Conservation (phyloP, 768 basidiomycete genomes). For the Hemileccinum impolitum region DNA sequence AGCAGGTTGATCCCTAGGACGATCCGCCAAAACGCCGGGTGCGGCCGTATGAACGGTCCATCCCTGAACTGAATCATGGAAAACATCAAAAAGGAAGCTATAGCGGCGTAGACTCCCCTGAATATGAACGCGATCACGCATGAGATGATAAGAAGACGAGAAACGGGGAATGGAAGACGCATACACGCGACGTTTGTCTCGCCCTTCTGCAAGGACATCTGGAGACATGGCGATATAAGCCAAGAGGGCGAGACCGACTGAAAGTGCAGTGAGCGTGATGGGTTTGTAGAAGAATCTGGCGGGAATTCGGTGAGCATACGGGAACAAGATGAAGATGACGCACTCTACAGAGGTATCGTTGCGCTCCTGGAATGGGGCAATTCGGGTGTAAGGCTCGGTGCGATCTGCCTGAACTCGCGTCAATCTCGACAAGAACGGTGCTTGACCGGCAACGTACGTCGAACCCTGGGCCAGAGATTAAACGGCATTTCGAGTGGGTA, state of each 20-base stretch:
- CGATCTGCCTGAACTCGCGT: slow-evolving; percentile 62
- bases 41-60: slow-evolving; percentile 84
- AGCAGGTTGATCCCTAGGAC: slow-evolving; percentile 78
- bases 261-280: slow-evolving; percentile 71
- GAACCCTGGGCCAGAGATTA: slow-evolving; percentile 56
- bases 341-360: slow-evolving; percentile 83
- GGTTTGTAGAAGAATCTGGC: slow-evolving; percentile 86
- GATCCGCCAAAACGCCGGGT: slow-evolving; percentile 83
- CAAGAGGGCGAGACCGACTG: slow-evolving; percentile 60
- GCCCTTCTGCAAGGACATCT: slow-evolving; percentile 80
- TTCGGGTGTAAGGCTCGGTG: slow-evolving; percentile 79
- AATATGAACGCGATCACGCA: slow-evolving; percentile 12
- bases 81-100: slow-evolving; percentile 72
- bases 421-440: slow-evolving; percentile 14
- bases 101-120: slow-evolving; percentile 76
- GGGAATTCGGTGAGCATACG: slow-evolving; percentile 4
- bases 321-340: slow-evolving; percentile 18
- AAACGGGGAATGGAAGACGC: slow-evolving; percentile 22
- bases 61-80: slow-evolving; percentile 89
- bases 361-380: slow-evolving; percentile 79
- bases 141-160: neutral
- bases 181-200: slow-evolving; percentile 78
- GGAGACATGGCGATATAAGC: slow-evolving; percentile 82
- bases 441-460: slow-evolving; percentile 56
- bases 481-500: slow-evolving; percentile 1